Percentiles rank a stretch among this genome's conserved stretches.
phyloP scores from a whole-genome alignment of 1,139 yeast genomes.

The Kluyveromyces marxianus region DNA sequence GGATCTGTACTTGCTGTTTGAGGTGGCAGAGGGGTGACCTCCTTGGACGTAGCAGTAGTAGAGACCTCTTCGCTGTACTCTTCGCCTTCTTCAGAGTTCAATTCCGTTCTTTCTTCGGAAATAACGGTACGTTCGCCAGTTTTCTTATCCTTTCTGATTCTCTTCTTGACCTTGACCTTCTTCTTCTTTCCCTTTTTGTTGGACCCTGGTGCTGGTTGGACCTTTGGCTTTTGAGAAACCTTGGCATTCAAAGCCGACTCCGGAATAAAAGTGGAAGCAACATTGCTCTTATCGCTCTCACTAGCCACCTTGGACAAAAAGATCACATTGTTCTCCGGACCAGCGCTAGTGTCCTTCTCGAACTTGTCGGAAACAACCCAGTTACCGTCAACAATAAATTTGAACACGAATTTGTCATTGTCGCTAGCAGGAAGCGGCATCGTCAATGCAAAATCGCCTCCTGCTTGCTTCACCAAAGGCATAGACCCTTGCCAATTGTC shows the following conservation, averaged over 20 bases:
- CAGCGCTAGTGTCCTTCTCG: constrained; percentile 43
- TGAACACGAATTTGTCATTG: constrained; percentile 45
- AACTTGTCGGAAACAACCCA: constrained; percentile 50
- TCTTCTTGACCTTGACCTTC: constrained; percentile 31
- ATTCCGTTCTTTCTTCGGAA: constrained; percentile 25
- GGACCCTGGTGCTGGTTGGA: constrained; percentile 14
- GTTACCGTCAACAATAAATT: constrained; percentile 68
- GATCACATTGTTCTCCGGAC: constrained; percentile 56
- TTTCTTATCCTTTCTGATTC: constrained; percentile 32
- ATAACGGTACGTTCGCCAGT: constrained; percentile 34
- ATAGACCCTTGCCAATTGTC: constrained; percentile 63
- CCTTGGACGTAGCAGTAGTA: constrained; percentile 16
- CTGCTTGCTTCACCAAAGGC: constrained; percentile 50
- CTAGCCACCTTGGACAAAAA: constrained; percentile 26
- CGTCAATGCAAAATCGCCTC: constrained; percentile 53
- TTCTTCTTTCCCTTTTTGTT: constrained; percentile 20
- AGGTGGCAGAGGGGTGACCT: constrained; percentile 17
- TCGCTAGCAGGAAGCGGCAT: constrained; percentile 42
- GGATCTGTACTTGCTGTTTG: constrained; percentile 12
- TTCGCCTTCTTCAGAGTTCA: constrained; percentile 18
- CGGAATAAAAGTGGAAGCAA: constrained; percentile 42
- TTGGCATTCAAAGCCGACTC: constrained; percentile 39
- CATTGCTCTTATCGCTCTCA: constrained; percentile 1
- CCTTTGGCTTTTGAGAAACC: constrained; percentile 6
- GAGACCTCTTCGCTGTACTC: constrained; percentile 9